Conservation (phyloP, 192 early-diverging fungal species). For the Rhizophlyctis rosea region DNA sequence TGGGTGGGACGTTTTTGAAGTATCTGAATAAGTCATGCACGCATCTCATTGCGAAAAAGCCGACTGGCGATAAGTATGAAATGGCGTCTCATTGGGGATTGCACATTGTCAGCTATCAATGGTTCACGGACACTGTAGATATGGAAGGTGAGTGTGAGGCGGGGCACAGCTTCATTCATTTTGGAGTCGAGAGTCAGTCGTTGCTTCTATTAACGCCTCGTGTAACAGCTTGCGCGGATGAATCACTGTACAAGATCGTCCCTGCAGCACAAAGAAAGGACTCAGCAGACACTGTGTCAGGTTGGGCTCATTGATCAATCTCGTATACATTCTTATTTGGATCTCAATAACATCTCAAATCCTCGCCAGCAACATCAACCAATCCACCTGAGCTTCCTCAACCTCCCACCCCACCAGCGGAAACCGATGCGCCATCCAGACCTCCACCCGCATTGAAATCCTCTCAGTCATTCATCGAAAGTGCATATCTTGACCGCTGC, state of each 20-base stretch:
- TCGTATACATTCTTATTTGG: too few species aligned
- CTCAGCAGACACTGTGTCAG: neutral
- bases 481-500: slow-evolving; percentile 15
- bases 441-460: neutral
- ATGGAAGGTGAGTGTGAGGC: slow-evolving; percentile 9
- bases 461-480: neutral
- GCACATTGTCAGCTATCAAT: slow-evolving; percentile 19
- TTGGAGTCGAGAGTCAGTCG: neutral
- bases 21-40: slow-evolving; percentile 27
- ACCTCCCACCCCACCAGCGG: neutral
- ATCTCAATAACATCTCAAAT: too few species aligned
- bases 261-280: neutral
- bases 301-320: too few species aligned
- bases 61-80: slow-evolving; percentile 31
- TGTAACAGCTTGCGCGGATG: slow-evolving; percentile 15
- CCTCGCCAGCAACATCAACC: neutral
- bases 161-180: neutral
- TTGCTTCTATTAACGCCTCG: neutral
- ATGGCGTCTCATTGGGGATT: slow-evolving; percentile 24
- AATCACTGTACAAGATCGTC: slow-evolving; percentile 8
- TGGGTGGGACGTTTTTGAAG: slow-evolving; percentile 21
- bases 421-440: neutral
- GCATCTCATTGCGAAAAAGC: slow-evolving; percentile 24
- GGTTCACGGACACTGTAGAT: slow-evolving; percentile 22
- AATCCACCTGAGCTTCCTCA: neutral